Conservation (phyloP, 2,329 filamentous ascomycete genomes). For the Alternaria solani region DNA sequence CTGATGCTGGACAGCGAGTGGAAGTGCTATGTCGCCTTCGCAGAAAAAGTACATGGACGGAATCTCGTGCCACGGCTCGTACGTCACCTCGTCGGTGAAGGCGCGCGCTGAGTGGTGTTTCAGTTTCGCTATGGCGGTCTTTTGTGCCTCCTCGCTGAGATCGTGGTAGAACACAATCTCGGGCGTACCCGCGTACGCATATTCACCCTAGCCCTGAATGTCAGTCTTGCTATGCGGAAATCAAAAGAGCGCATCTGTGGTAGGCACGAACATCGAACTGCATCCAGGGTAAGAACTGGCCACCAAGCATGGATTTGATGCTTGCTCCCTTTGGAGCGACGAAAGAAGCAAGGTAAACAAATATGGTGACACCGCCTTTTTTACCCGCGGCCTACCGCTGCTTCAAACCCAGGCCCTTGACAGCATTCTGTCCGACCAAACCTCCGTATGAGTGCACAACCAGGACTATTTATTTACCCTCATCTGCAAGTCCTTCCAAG, state of each 20-base stretch:
- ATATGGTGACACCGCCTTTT: conserved; percentile 6
- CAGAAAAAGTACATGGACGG: conserved; percentile 9
- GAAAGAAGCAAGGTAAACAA: conserved; percentile 8
- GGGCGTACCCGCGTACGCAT: background rate
- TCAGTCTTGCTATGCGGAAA: background rate
- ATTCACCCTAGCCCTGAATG: background rate
- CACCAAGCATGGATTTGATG: conserved; percentile 3
- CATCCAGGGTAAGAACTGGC: conserved; percentile 7
- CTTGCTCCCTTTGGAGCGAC: conserved; percentile 7
- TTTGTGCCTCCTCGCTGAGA: background rate
- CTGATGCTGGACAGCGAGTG: conserved; percentile 4
- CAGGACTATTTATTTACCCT: conserved; percentile 7
- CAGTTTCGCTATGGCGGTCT: conserved; percentile 1
- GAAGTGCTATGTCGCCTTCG: conserved; percentile 6
- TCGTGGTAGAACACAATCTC: conserved; percentile 3
- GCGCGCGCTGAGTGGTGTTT: conserved; percentile 5
- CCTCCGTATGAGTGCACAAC: conserved; percentile 10
- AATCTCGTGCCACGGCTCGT: conserved; percentile 9
- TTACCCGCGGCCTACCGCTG: conserved; percentile 5
- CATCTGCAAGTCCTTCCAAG: conserved; percentile 2
- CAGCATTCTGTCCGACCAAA: conserved; percentile 7
- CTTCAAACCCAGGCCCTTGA: background rate
- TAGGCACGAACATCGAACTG: conserved; percentile 1
- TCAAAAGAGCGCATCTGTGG: background rate
- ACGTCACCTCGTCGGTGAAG: conserved; percentile 8